Evolutionary conservation across 139 green algal species (phyloP).

Genomic region (Dunaliella primolecta): DNA sequence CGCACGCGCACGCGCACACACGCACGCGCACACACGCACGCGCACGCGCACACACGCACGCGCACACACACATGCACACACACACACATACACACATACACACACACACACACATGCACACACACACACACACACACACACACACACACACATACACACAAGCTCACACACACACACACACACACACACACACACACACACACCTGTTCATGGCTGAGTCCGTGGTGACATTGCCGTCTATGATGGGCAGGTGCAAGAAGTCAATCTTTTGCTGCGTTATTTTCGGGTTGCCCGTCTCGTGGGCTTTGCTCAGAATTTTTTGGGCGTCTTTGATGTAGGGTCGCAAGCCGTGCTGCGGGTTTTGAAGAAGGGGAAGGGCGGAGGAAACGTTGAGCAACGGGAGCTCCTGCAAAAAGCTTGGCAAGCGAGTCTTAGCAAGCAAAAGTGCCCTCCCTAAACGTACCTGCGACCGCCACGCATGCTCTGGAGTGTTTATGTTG

Average conservation of each 20-base stretch:
- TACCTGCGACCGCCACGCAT: slow-evolving; percentile 52
- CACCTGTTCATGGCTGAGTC: slow-evolving; percentile 47
- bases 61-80: not conserved
- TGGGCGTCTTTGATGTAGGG: slow-evolving; percentile 84
- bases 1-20: too few species aligned
- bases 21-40: too few species aligned
- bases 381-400: not conserved
- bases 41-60: not conserved
- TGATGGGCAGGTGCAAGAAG: slow-evolving; percentile 80
- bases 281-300: slow-evolving; percentile 46
- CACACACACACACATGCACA: too few species aligned
- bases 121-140: not conserved
- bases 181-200: not conserved
- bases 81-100: not conserved
- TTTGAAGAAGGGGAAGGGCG: not conserved
- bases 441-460: too few species aligned
- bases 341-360: slow-evolving; percentile 50
- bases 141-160: not conserved
- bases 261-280: slow-evolving; percentile 73
- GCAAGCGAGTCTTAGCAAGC: too few species aligned
- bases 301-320: slow-evolving; percentile 60
- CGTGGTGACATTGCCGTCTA: slow-evolving; percentile 65
- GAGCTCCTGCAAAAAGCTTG: not conserved
- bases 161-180: not conserved
- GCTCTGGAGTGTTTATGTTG: slow-evolving; percentile 64